Percentiles rank a stretch among this genome's conserved stretches.
Conservation (phyloP, 257 asterid genomes). For the Echium plantagineum region DNA sequence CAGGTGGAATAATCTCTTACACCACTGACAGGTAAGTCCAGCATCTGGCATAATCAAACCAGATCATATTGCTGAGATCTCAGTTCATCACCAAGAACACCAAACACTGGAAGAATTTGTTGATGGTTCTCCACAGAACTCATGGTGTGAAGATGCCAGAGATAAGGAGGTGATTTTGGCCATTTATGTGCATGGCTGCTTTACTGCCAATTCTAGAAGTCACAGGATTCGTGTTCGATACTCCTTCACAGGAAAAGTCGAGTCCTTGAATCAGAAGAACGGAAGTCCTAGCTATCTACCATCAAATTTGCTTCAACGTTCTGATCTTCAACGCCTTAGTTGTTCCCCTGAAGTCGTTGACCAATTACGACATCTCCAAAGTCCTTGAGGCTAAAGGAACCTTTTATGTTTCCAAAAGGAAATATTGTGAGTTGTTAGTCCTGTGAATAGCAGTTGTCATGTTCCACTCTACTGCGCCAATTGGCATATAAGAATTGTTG, state of each 20-base stretch:
- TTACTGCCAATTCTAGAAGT: slow-evolving; percentile 38
- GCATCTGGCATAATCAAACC: slow-evolving; percentile 69
- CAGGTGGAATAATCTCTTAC: slow-evolving; percentile 1
- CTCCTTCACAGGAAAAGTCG: slow-evolving; percentile 54
- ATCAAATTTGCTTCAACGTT: slow-evolving; percentile 54
- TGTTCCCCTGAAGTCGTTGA: slow-evolving; percentile 58
- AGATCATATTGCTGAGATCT: slow-evolving; percentile 58
- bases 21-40: slow-evolving; percentile 56
- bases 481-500: neutral
- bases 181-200: slow-evolving; percentile 48
- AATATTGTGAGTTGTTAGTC: neutral
- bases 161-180: slow-evolving; percentile 76
- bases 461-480: neutral
- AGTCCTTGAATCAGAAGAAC: slow-evolving; percentile 31
- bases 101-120: slow-evolving; percentile 84
- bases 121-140: slow-evolving; percentile 74
- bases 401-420: neutral
- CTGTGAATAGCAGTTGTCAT: neutral
- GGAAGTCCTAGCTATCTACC: slow-evolving; percentile 18
- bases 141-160: slow-evolving; percentile 91
- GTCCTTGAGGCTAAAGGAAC: slow-evolving; percentile 33
- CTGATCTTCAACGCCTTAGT: slow-evolving; percentile 49
- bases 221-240: slow-evolving; percentile 79
- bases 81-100: slow-evolving; percentile 58
- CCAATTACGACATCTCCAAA: slow-evolving; percentile 44